Conservation (phyloP, 257 asterid genomes). For the Ilex aquifolium region DNA sequence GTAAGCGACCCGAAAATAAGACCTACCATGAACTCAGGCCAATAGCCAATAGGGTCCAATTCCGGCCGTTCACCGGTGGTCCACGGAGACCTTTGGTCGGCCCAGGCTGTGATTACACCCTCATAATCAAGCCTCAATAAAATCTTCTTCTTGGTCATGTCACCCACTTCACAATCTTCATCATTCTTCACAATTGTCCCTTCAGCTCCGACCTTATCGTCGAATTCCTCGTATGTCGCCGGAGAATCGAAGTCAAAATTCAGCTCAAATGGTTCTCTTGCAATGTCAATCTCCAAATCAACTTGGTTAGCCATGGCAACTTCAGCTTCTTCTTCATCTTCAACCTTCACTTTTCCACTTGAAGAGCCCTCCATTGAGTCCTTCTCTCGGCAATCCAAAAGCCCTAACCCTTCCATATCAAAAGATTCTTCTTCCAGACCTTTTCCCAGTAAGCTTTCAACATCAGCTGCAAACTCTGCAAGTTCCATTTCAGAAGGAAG, state of each 20-base stretch:
- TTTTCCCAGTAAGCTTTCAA: slow-evolving; percentile 65
- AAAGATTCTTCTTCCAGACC: slow-evolving; percentile 64
- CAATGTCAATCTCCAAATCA: slow-evolving; percentile 27
- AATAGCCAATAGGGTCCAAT: not conserved
- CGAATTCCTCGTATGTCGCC: slow-evolving; percentile 21
- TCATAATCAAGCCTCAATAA: not conserved
- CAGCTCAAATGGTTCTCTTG: slow-evolving; percentile 39
- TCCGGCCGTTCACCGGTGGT: not conserved
- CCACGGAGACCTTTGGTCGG: not conserved
- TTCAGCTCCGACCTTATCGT: slow-evolving; percentile 2
- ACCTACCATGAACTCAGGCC: not conserved
- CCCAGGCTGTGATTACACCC: not conserved
- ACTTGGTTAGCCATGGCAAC: slow-evolving; percentile 6
- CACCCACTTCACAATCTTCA: slow-evolving; percentile 19
- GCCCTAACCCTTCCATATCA: slow-evolving; percentile 61
- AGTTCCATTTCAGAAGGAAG: slow-evolving; percentile 73
- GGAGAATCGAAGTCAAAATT: slow-evolving; percentile 50
- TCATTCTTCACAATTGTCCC: slow-evolving; percentile 1
- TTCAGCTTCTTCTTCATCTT: slow-evolving; percentile 31
- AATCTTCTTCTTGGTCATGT: slow-evolving; percentile 18
- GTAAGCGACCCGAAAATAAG: not conserved
- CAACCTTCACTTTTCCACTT: slow-evolving; percentile 34
- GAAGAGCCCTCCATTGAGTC: slow-evolving; percentile 16
- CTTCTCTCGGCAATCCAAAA: slow-evolving; percentile 30
- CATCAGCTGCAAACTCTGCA: slow-evolving; percentile 78